Evolutionary conservation across 345 rosid species (phyloP).

Genomic region (Arabidopsis thaliana): TAIR10.1 NC_003074.8:445001-445500

Average conservation of each 20-base stretch:
- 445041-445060: slow-evolving; percentile 46
- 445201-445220: slow-evolving; percentile 55
- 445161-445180: slow-evolving; percentile 57
- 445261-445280: slow-evolving; percentile 62
- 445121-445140: slow-evolving; percentile 65
- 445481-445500: slow-evolving; percentile 90
- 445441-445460: slow-evolving; percentile 80
- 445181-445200: slow-evolving; percentile 62
- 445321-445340: slow-evolving; percentile 72
- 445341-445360: slow-evolving; percentile 56
- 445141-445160: slow-evolving; percentile 79
- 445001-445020: slow-evolving; percentile 55
- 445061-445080: slow-evolving; percentile 68
- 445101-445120: slow-evolving; percentile 89
- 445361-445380: slow-evolving; percentile 50
- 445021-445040: slow-evolving; percentile 50
- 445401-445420: slow-evolving; percentile 71
- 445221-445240: slow-evolving; percentile 62
- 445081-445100: slow-evolving; percentile 84
- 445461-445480: slow-evolving; percentile 80
- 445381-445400: slow-evolving; percentile 72
- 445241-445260: slow-evolving; percentile 67
- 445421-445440: slow-evolving; percentile 71
- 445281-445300: slow-evolving; percentile 66
- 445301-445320: slow-evolving; percentile 58